Conservation (phyloP, 495 filamentous ascomycete species). For the Penicillium pulvis region DNA sequence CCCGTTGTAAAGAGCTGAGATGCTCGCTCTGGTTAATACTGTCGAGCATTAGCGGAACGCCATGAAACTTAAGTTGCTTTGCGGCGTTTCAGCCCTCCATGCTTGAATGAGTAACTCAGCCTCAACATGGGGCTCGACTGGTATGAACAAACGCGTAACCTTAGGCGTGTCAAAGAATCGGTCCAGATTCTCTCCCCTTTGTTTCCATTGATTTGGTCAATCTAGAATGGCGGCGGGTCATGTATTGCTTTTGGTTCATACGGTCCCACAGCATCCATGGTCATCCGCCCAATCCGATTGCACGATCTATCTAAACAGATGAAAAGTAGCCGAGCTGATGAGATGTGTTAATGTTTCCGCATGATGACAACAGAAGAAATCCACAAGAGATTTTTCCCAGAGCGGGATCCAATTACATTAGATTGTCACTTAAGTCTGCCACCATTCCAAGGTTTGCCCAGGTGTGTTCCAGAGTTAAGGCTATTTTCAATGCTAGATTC, state of each 20-base stretch:
- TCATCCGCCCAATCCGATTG: conserved; percentile 2
- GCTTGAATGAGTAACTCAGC: not conserved
- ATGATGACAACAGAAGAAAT: too few species aligned
- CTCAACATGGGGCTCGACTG: not conserved
- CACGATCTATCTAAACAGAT: not conserved
- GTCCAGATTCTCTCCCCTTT: not conserved
- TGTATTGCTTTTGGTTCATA: not conserved
- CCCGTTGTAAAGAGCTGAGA: not conserved
- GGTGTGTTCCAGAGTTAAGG: too few species aligned
- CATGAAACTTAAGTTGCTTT: not conserved
- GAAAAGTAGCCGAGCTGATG: conserved; percentile 1
- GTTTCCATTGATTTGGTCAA: not conserved
- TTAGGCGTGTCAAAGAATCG: not conserved
- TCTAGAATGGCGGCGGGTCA: not conserved
- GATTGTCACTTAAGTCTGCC: too few species aligned
- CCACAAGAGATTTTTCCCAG: too few species aligned
- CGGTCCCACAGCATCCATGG: not conserved
- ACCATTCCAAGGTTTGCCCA: too few species aligned
- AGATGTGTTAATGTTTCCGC: too few species aligned
- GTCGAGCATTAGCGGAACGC: not conserved
- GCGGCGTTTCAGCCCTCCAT: not conserved
- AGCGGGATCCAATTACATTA: too few species aligned
- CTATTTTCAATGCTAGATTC: too few species aligned
- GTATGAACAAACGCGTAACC: not conserved
- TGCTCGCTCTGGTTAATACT: not conserved